Percentiles rank a stretch among this genome's conserved stretches.
Conservation (phyloP, 2,329 filamentous ascomycete species). For the Didymella segeticola region DNA sequence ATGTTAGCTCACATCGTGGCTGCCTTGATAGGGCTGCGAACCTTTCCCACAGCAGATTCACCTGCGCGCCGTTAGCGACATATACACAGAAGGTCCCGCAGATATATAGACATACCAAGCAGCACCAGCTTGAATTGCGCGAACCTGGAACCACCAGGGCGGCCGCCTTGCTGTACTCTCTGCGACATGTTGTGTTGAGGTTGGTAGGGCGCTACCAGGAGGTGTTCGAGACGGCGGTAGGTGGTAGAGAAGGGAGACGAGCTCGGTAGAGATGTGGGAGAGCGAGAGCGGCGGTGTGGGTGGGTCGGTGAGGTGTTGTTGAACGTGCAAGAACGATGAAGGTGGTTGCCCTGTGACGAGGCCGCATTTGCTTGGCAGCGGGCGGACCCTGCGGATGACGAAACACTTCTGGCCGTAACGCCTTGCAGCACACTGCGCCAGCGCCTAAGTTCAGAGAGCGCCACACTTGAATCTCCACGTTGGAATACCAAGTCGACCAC, state of each 20-base stretch:
- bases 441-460: not conserved
- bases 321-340: conserved; percentile 15
- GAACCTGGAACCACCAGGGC: conserved; percentile 75
- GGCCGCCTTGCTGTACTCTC: conserved; percentile 75
- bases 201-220: conserved; percentile 33
- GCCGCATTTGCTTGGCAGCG: conserved; percentile 11
- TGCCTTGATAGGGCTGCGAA: conserved; percentile 53
- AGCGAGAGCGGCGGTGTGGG: conserved; percentile 18
- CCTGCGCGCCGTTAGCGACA: conserved; percentile 62
- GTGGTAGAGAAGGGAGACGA: not conserved
- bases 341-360: conserved; percentile 18
- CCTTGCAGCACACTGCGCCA: conserved; percentile 6
- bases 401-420: conserved; percentile 18
- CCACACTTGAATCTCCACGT: not conserved
- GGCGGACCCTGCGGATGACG: conserved; percentile 20
- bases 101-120: conserved; percentile 70
- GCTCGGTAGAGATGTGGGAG: conserved; percentile 1
- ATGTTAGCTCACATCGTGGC: conserved; percentile 38
- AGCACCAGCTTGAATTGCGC: conserved; percentile 99
- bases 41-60: conserved; percentile 99
- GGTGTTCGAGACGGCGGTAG: conserved; percentile 10
- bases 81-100: not conserved
- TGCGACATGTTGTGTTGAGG: conserved; percentile 71
- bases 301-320: conserved; percentile 11
- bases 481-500: not conserved